Evolutionary conservation across 768 basidiomycete species (phyloP), one percentile per base, ranked within the genome.

Genomic region (Nidularia pulvinata): DNA sequence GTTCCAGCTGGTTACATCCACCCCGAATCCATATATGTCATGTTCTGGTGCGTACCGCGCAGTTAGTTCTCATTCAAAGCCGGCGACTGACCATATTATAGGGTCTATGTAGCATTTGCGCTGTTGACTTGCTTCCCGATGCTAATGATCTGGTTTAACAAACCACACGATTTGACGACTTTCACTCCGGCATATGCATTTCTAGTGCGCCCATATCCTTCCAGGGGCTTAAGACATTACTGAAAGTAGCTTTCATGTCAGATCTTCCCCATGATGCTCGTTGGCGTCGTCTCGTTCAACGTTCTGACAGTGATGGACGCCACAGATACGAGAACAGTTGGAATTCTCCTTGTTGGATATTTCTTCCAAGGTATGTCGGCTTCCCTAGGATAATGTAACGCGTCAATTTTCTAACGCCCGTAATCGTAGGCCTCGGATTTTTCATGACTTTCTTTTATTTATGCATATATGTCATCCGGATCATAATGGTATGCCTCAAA

Each of bases 391-490:
- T 19, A 19, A 19, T 19, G 19, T 19, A 19, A 19, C 19, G 19
- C 19, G 19, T 19, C 19, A 19, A 19, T 19, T 19, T 19, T 19
- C 19, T 19, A 19, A 19, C 19, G 19, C 19, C 19, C 19, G 19
- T 76, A 61, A 79, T 79, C 64, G 77, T 79, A 69, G 78, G 76
- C 2, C 63, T 77, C 22, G 76, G 78, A 5, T 77, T 75, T 65
- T 78, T 78, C 65, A 72, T 79, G 69, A 77, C 77, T 7, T 74
- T 77, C 61, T 76, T 78, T 58, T 79, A 80, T 54, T 72, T 80
- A 36, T 75, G 76, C 60, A 77, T 79, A 44, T 80, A 79, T 55
- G 66, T 80, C 49, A 72, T 78, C 51, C 68, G 75, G 13, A 71
- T 77, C 13, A 75, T 76, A 60, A 72, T 67, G 47, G 75, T 76